phyloP scores from a whole-genome alignment of 2,329 filamentous ascomycete species.

The Fusarium circinatum region DNA sequence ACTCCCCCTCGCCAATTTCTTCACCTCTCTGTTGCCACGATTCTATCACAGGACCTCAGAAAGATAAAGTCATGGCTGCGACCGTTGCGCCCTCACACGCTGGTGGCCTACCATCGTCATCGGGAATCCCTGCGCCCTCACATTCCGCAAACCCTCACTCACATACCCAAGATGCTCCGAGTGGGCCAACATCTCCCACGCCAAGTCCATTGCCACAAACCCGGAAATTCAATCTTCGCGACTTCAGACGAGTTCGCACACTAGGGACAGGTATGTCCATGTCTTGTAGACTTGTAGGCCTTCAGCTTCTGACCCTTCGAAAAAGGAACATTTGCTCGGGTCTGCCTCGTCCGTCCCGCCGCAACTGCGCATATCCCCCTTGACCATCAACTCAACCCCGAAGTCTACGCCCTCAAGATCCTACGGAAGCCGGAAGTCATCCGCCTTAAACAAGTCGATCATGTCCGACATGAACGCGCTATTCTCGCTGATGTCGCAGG shows the following conservation, averaged over 20 bases:
- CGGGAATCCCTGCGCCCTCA: constrained; percentile 37
- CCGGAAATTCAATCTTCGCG: constrained; percentile 52
- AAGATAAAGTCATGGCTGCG: constrained; percentile 43
- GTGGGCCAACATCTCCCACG: constrained; percentile 13
- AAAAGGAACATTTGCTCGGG: constrained; percentile 81
- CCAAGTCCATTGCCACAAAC: constrained; percentile 42
- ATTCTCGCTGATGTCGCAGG: constrained; percentile 81
- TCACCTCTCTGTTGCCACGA: neutral
- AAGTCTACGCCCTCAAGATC: constrained; percentile 85
- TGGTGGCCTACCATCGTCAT: constrained; percentile 39
- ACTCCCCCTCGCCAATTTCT: neutral
- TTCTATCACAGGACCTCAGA: neutral
- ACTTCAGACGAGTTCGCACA: constrained; percentile 80
- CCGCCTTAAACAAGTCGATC: constrained; percentile 86
- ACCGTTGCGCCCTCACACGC: constrained; percentile 48
- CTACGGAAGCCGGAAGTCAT: constrained; percentile 79
- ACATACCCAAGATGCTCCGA: constrained; percentile 30
- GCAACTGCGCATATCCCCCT: constrained; percentile 57
- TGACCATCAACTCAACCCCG: constrained; percentile 50
- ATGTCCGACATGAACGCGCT: constrained; percentile 84
- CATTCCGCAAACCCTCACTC: constrained; percentile 30
- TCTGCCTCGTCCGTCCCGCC: constrained; percentile 78
- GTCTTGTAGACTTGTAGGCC: neutral
- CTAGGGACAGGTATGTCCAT: constrained; percentile 73
- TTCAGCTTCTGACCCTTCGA: constrained; percentile 2